Evolutionary conservation across 805 yeast species (phyloP), one percentile per base, ranked within the genome.

Genomic region (Saccharomycopsis sp.): DNA sequence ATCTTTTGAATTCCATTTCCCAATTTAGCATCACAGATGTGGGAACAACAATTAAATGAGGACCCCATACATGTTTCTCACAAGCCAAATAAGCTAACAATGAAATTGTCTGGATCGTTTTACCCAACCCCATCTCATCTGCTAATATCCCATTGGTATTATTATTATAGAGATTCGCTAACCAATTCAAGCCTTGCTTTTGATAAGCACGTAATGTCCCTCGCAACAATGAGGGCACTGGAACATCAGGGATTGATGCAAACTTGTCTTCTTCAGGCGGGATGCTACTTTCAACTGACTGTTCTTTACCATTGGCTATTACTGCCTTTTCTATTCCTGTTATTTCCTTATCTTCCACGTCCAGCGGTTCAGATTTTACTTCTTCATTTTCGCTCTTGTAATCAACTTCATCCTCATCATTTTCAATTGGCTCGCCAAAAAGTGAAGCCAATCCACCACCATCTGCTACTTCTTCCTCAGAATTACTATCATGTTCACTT

Each of bases 1-100:
- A 93, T 56, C 95, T 77, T 58, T 94, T 93, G 65, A 93, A 89
- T 59, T 93, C 99, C 97, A 94, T 90, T 61, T 93, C 99, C 99
- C 99, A 93, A 59, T 93, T 93, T 43, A 93, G 75, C 80, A 93
- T 80, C 5, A 93, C 99, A 13, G 96, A 86, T 0, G 99, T 93
- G 3, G 99, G 99, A 3, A 93, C 99, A 48, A 93, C 81, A 64
- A 93, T 89, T 44, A 93, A 67, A 67, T 93, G 99, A 0, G 98
- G 99, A 0, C 98, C 98, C 99, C 99, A 93, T 14, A 82, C 76
- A 48, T 85, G 84, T 57, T 89, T 89, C 55, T 83, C 95, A 56
- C 96, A 87, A 0, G 99, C 98, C 42, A 93, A 67, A 60, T 89
- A 89, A 0, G 94, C 72, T 16, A 93, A 64, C 34, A 93, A 64